A percentile compares a stretch with the other conserved stretches of the same genome.
These are phyloP conservation scores for Phtheirospermum japonicum DNA, from an alignment of 257 asterid genomes.

Conservation along the genomic window DNA sequence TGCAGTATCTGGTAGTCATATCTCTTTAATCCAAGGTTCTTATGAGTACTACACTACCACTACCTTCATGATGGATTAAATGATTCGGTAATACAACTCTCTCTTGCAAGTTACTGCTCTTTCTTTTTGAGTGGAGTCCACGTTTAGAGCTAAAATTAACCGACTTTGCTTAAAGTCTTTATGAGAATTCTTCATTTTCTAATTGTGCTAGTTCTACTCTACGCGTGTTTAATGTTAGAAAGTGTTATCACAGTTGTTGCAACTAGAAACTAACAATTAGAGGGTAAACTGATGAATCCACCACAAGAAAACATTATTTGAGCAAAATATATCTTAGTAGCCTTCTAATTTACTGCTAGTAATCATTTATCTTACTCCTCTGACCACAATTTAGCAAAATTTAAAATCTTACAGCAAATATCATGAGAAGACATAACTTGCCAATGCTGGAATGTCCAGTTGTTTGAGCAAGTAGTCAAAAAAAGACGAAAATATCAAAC, in stretches of 20 bases:
- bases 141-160: background rate
- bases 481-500: too few relatives aligned
- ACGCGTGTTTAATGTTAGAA: conserved; percentile 2
- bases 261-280: too few relatives aligned
- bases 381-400: too few relatives aligned
- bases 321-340: too few relatives aligned
- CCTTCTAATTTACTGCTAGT: too few relatives aligned
- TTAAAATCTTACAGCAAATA: too few relatives aligned
- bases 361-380: too few relatives aligned
- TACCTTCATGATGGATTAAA: conserved; percentile 94
- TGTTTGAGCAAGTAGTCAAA: too few relatives aligned
- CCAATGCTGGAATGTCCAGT: too few relatives aligned
- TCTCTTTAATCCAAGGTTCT: conserved; percentile 88
- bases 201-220: background rate
- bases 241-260: background rate
- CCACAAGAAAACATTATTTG: too few relatives aligned
- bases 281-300: too few relatives aligned
- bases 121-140: conserved; percentile 14
- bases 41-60: conserved; percentile 87
- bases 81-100: conserved; percentile 71
- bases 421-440: too few relatives aligned
- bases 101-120: conserved; percentile 21
- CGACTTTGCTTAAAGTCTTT: conserved; percentile 9
- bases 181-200: background rate
- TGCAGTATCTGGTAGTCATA: conserved; percentile 79